A percentile compares a stretch with the other conserved stretches of the same genome.
Evolutionary conservation across 768 basidiomycete species (phyloP).

Genomic region (Tephrocybe sp.): DNA sequence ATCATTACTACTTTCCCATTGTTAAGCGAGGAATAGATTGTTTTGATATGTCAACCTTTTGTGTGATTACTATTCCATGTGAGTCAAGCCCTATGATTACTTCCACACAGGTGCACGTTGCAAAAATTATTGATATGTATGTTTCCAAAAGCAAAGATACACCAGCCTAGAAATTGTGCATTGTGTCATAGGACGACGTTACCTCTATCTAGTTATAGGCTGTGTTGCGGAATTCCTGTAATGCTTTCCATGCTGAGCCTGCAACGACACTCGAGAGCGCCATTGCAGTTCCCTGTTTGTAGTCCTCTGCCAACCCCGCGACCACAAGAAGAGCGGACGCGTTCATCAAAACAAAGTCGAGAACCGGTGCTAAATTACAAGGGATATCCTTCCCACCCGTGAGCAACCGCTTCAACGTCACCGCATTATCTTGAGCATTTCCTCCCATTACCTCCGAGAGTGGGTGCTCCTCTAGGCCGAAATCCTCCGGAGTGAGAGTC

Average conservation of each 20-base stretch:
- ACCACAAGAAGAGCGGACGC: slow-evolving; percentile 86
- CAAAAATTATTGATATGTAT: no score
- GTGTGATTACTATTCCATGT: not conserved
- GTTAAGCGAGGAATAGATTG: slow-evolving; percentile 9
- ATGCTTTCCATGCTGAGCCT: slow-evolving; percentile 57
- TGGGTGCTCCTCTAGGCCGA: slow-evolving; percentile 74
- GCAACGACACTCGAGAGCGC: slow-evolving; percentile 61
- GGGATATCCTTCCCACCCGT: slow-evolving; percentile 56
- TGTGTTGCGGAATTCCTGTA: slow-evolving; percentile 42
- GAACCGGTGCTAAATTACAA: slow-evolving; percentile 54
- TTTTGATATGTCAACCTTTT: slow-evolving; percentile 1
- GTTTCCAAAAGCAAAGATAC: no score
- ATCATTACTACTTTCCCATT: slow-evolving; percentile 1
- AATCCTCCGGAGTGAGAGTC: slow-evolving; percentile 65
- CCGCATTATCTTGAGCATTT: slow-evolving; percentile 78
- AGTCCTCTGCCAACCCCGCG: slow-evolving; percentile 70
- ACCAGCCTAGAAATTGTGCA: no score
- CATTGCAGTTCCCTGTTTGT: slow-evolving; percentile 64
- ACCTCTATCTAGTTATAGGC: no score
- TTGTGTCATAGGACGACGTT: no score
- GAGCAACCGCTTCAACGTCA: slow-evolving; percentile 64
- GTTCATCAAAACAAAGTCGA: slow-evolving; percentile 90
- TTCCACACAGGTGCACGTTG: no score
- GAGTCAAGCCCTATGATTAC: no score
- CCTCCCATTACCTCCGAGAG: slow-evolving; percentile 70